Evolutionary conservation across 257 asterid genomes (phyloP).

Genomic region (Solanum habrochaites): DNA sequence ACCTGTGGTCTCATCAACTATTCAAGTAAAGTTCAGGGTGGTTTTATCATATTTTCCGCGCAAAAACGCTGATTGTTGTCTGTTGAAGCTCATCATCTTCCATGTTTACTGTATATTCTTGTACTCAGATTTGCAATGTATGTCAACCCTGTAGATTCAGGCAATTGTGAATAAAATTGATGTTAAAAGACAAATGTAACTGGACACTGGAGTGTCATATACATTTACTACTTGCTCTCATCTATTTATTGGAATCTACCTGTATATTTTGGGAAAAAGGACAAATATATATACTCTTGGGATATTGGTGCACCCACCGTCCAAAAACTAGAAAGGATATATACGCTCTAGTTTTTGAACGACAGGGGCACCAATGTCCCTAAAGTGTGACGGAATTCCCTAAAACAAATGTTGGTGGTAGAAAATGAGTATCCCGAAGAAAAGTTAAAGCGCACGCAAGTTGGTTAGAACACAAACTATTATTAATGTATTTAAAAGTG

Average conservation of each 20-base stretch:
- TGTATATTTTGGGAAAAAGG: neutral
- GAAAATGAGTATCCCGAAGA: too few species aligned
- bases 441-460: too few species aligned
- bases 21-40: constrained; percentile 46
- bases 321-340: too few species aligned
- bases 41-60: constrained; percentile 85
- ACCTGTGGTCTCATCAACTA: constrained; percentile 78
- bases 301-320: too few species aligned
- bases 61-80: constrained; percentile 46
- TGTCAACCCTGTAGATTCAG: neutral
- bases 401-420: too few species aligned
- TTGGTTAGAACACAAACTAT: too few species aligned
- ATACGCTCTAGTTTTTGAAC: too few species aligned
- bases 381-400: too few species aligned
- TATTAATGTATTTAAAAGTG: too few species aligned
- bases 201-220: neutral
- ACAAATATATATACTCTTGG: too few species aligned
- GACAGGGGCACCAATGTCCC: too few species aligned
- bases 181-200: neutral
- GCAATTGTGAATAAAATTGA: neutral
- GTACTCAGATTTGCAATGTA: neutral
- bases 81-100: neutral
- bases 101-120: neutral
- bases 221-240: neutral
- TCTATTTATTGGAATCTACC: neutral